phyloP scores from a whole-genome alignment of 2,329 filamentous ascomycete genomes.

The Aspergillus intermedius region DNA sequence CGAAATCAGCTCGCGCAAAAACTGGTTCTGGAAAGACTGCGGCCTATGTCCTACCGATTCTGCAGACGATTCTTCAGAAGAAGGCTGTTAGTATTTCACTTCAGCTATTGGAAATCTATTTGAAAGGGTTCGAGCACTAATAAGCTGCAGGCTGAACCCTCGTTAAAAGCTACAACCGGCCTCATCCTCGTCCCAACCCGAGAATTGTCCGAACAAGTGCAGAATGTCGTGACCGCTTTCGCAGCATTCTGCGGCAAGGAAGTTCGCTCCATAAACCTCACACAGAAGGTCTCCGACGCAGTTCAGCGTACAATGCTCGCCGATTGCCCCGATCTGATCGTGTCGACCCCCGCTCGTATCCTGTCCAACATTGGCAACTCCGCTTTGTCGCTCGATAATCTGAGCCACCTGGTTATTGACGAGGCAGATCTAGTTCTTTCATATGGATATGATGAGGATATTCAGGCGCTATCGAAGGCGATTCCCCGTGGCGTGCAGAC shows the following conservation, averaged over 20 bases:
- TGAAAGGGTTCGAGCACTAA: conserved; percentile 2
- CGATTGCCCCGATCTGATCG: conserved; percentile 78
- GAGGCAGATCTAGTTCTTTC: conserved; percentile 90
- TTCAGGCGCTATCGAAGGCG: conserved; percentile 68
- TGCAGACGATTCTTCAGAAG: conserved; percentile 73
- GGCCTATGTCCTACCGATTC: conserved; percentile 85
- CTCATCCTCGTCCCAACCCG: conserved; percentile 90
- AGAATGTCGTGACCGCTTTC: conserved; percentile 69
- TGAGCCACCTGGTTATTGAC: conserved; percentile 79
- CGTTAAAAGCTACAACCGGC: conserved; percentile 54
- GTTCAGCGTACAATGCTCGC: conserved; percentile 83
- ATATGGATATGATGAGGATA: conserved; percentile 88
- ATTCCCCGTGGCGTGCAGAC: conserved; percentile 84
- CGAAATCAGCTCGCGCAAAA: conserved; percentile 66
- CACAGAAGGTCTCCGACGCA: conserved; percentile 80
- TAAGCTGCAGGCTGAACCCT: conserved; percentile 25
- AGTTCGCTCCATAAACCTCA: conserved; percentile 75
- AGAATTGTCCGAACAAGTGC: conserved; percentile 88
- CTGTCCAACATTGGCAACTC: conserved; percentile 69
- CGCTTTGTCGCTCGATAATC: conserved; percentile 61
- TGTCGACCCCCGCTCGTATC: conserved; percentile 83
- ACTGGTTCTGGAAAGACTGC: conserved; percentile 96
- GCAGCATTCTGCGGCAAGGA: conserved; percentile 79
- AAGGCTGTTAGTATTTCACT: conserved; percentile 52
- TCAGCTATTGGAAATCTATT: not conserved